Percentiles rank a stretch among this genome's conserved stretches.
Evolutionary conservation across 805 yeast species (phyloP).

Genomic region (Lachancea nothofagi): DNA sequence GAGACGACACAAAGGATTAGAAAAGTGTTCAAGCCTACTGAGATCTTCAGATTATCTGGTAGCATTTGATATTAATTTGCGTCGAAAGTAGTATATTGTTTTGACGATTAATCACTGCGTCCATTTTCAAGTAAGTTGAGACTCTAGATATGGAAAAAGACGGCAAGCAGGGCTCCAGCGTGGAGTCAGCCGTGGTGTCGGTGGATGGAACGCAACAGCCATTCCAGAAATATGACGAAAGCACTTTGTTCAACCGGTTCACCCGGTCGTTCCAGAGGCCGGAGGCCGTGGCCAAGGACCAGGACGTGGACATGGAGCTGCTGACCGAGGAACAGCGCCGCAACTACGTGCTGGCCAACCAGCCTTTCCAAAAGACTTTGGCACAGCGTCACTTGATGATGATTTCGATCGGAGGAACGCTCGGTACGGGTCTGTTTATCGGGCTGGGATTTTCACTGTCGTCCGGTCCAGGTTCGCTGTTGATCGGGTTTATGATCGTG

Average conservation of each 20-base stretch:
- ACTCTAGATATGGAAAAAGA: constrained; percentile 1
- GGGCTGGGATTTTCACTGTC: constrained; percentile 26
- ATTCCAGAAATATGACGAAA: constrained; percentile 6
- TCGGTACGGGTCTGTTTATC: constrained; percentile 31
- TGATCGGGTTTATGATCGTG: constrained; percentile 24
- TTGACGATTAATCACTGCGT: too few relatives aligned
- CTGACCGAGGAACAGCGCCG: constrained; percentile 6
- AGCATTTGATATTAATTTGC: too few relatives aligned
- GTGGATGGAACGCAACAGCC: not conserved
- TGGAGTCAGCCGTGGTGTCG: not conserved
- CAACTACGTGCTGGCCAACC: constrained; percentile 15
- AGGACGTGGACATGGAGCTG: constrained; percentile 2
- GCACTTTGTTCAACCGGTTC: not conserved
- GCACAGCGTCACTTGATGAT: constrained; percentile 26
- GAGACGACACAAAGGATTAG: too few relatives aligned
- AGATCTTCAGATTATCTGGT: too few relatives aligned
- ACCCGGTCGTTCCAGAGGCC: constrained; percentile 4
- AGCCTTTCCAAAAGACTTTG: constrained; percentile 17
- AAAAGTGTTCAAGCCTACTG: too few relatives aligned
- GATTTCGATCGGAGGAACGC: constrained; percentile 32
- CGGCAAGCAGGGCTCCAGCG: not conserved
- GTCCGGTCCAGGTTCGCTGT: constrained; percentile 28
- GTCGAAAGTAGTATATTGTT: too few relatives aligned
- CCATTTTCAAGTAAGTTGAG: too few relatives aligned
- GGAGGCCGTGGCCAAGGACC: not conserved